Base-by-base conservation (phyloP, 2,329 filamentous ascomycete genomes). In the Dichotomopilus funicola region DNA sequence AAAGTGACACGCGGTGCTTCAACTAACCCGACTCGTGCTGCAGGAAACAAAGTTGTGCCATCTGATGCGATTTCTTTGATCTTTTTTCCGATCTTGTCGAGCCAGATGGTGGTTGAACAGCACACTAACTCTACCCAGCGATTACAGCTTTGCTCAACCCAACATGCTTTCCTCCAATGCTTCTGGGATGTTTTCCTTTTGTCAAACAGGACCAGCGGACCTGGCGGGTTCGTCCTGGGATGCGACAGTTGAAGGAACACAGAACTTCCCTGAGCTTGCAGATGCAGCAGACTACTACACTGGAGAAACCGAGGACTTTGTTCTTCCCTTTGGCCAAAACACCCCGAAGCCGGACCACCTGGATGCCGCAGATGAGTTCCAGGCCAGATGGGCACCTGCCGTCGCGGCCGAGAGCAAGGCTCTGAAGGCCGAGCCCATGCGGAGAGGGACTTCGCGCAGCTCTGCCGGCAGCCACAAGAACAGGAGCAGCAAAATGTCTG, bases 171-270 rank as follows among this genome's bases (percentile, higher is more conserved):
- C 76, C 65, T 70, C 76, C 65, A 73, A 67, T 70, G 67, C 75
- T 64, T 71, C 71, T 62, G 76, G 76, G 69, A 75, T 80, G 69
- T 80, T 80, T 77, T 74, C 78, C 72, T 80, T 78, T 71, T 75
- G 76, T 76, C 78, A 81, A 68, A 78, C 78, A 77, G 79, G 77
- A 78, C 77, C 78, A 74, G 72, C 76, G 67, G 79, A 80, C 75
- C 75, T 80, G 58, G 70, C 70, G 64, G 74, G 77, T 73, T 74
- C 78, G 68, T 72, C 77, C 66, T 83, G 80, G 80, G 79, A 76
- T 64, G 67, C 75, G 67, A 71, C 78, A 74, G 72, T 72, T 74
- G 80, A 83, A 77, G 78, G 78, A 66, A 65, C 77, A 79, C 80
- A 82, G 76, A 80, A 78, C 77, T 79, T 81, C 69, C 74, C 73